phyloP scores from a whole-genome alignment of 139 green algal species.

The Pseudopediastrum boryanum region DNA sequence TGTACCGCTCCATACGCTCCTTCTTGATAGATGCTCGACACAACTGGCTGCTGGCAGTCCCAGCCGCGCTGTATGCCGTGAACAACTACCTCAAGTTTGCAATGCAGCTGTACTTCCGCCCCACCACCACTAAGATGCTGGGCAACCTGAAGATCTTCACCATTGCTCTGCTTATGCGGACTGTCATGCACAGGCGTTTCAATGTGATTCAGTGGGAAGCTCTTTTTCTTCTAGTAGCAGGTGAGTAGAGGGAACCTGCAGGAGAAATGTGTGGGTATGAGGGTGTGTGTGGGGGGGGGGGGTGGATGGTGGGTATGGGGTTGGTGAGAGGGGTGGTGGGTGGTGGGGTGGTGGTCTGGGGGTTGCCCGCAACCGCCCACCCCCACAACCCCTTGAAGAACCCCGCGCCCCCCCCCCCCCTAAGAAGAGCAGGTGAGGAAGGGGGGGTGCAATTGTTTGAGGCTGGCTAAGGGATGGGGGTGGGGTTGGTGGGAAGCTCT shows the following conservation, averaged over 20 bases:
- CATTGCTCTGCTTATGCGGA: slow-evolving; percentile 91
- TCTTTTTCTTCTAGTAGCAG: slow-evolving; percentile 90
- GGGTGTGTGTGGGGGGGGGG: background rate
- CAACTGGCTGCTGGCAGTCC: slow-evolving; percentile 88
- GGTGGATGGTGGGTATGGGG: too few species aligned
- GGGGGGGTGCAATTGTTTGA: background rate
- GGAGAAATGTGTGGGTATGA: background rate
- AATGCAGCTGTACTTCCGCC: slow-evolving; percentile 61
- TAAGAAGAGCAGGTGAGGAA: too few species aligned
- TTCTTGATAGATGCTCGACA: slow-evolving; percentile 75
- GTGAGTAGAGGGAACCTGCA: slow-evolving; percentile 8
- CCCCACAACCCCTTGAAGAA: too few species aligned
- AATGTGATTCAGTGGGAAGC: slow-evolving; percentile 92
- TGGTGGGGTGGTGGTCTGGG: too few species aligned
- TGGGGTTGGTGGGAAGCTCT: slow-evolving; percentile 95
- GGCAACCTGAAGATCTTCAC: slow-evolving; percentile 91
- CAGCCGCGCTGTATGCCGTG: slow-evolving; percentile 88
- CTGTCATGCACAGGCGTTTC: slow-evolving; percentile 84
- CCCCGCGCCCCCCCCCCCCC: too few species aligned
- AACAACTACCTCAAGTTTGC: slow-evolving; percentile 95
- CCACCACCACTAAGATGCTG: slow-evolving; percentile 98
- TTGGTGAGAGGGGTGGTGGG: too few species aligned
- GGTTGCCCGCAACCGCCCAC: too few species aligned
- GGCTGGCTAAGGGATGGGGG: too few species aligned
- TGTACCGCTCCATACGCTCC: slow-evolving; percentile 63